Evolutionary conservation across 1,139 yeast species (phyloP), one percentile per base, ranked within the genome.

Genomic region (Arxiozyma telluris): DNA sequence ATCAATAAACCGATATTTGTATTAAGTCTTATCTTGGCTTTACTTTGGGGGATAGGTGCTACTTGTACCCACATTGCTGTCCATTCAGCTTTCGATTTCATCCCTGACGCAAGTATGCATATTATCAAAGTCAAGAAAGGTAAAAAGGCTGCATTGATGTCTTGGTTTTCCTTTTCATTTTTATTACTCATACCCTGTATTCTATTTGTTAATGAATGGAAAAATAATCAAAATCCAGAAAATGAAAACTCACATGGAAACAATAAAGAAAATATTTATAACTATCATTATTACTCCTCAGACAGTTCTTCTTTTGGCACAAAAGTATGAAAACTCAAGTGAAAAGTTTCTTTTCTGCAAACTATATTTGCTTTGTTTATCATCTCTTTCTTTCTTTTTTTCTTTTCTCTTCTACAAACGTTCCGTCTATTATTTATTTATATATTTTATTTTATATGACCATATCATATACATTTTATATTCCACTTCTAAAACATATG

Each of bases 41-140:
- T 83, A 12, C 54, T 83, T 3, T 83, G 89, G 87, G 87, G 87
- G 0, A 68, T 83, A 48, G 89, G 89, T 0, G 76, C 88, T 1
- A 82, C 84, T 78, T 77, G 88, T 73, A 78, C 78, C 51, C 83
- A 82, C 59, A 83, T 83, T 50, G 87, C 87, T 0, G 75, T 76
- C 0, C 72, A 71, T 46, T 72, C 85, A 0, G 75, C 80, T 3
- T 61, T 66, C 2, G 62, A 66, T 7, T 64, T 83, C 50, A 75
- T 82, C 1, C 73, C 75, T 1, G 69, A 73, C 0, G 76, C 87
- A 3, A 81, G 87, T 42, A 73, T 82, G 75, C 68, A 75, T 0
- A 72, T 81, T 4, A 64, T 84, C 0, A 53, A 62, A 7, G 81
- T 78, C 0, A 61, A 65, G 6, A 64, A 66, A 5, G 93, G 93